Base-by-base conservation (phyloP, 352 stramenopile genomes). In the Phytophthora constricta region DNA sequence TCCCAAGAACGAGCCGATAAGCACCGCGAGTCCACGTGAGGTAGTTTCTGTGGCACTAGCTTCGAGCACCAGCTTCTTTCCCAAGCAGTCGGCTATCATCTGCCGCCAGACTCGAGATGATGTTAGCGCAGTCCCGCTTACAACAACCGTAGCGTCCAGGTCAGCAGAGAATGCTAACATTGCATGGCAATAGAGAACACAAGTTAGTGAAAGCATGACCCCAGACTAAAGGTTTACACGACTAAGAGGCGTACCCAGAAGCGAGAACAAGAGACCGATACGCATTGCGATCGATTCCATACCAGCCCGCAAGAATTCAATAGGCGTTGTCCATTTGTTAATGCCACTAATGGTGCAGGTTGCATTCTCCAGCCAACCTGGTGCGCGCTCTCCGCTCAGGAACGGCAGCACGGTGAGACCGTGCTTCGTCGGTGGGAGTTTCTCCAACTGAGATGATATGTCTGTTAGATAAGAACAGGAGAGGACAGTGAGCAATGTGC, bases 241-340 rank as follows among this genome's bases (percentile, higher is more conserved):
- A 52, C 1, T 31, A n/a, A n/a, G n/a, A n/a, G 8, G 64, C 74
- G 58, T 76, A 81, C 83, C 79, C 11, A 98, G 76, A 26, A 97
- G 77, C 41, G 91, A 82, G 53, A 97, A 83, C 8, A 98, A 68
- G 10, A 88, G 68, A 3, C 82, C 82, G 42, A 99, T 78, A 58
- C 96, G 90, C 43, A 98, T 65, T n/a, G 85, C 90, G 14, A 99
- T 90, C 17, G 88, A 88, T 58, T 98, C 95, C 68, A 98, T 83
- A 65, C 82, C 90, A 23, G 90, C 89, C 61, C 93, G 92, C 23
- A 98, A 69, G 25, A 99, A 72, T 51, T 98, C 66, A n/a, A 87
- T 76, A 4, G 93, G 74, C 17, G 81, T 96, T 43, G 92, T 98
- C 71, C 91, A 91, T 62, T 96, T 91, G 47, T 80, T 98, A 56